Evolutionary conservation across 306 rosid species (phyloP).

Genomic region (Cicer judaicum): DNA sequence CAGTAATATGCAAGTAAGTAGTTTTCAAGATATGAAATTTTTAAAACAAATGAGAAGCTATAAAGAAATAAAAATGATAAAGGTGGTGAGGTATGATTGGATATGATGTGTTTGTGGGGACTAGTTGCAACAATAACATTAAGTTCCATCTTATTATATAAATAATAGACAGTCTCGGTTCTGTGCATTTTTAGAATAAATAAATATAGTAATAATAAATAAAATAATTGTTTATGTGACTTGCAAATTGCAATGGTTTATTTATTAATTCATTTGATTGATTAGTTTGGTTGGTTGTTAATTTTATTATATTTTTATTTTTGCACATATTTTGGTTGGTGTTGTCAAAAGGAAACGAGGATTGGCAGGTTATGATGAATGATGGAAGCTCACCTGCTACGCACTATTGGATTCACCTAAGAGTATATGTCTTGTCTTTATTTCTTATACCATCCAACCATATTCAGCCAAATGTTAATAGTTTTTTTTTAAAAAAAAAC

Average conservation of each 20-base stretch:
- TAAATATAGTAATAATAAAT: neutral
- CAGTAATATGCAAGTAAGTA: conserved; percentile 42
- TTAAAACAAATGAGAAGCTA: neutral
- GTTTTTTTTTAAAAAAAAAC: neutral
- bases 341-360: conserved; percentile 45
- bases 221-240: neutral
- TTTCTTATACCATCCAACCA: conserved; percentile 21
- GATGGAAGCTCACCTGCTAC: conserved; percentile 59
- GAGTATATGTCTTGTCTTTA: neutral
- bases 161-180: conserved; percentile 34
- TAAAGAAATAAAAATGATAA: conserved; percentile 42
- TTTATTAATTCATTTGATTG: conserved; percentile 12
- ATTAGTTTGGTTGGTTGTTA: neutral
- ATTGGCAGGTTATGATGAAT: conserved; percentile 58
- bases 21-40: conserved; percentile 56
- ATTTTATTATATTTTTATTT: neutral
- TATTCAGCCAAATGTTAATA: conserved; percentile 13
- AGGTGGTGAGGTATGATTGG: conserved; percentile 74
- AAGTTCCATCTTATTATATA: conserved; percentile 55
- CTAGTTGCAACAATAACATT: conserved; percentile 50
- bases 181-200: conserved; percentile 28
- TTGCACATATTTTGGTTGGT: conserved; percentile 33
- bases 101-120: conserved; percentile 56
- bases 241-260: conserved; percentile 24
- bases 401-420: conserved; percentile 43